These are phyloP conservation scores for Candida maesae DNA, from an alignment of 805 yeast genomes.

Conservation along the genomic window DNA sequence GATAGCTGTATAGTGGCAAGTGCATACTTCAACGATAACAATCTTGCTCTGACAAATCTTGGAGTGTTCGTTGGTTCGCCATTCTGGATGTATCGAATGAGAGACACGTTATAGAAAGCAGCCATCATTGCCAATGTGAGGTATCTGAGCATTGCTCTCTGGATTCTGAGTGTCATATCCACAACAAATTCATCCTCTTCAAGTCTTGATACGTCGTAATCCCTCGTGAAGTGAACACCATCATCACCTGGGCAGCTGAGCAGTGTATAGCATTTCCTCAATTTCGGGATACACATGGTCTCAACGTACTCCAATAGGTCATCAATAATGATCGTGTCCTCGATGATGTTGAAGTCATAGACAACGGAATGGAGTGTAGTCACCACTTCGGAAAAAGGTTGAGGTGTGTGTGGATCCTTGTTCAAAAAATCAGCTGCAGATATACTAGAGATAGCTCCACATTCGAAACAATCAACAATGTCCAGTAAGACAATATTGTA, in stretches of 20 bases:
- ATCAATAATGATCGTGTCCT: constrained; percentile 4
- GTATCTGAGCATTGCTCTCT: constrained; percentile 6
- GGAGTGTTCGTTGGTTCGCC: constrained; percentile 3
- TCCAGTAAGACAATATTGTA: constrained; percentile 8
- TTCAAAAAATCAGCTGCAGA: constrained; percentile 1
- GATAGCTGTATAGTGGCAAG: constrained; percentile 5
- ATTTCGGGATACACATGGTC: constrained; percentile 3
- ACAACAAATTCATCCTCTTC: constrained; percentile 2
- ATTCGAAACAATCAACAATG: constrained; percentile 5
- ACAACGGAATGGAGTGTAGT: constrained; percentile 2
- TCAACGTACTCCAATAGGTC: constrained; percentile 7
- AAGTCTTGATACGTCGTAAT: constrained; percentile 2
- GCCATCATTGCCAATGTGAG: constrained; percentile 5
- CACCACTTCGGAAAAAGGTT: constrained; percentile 1
- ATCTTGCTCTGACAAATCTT: constrained; percentile 1
- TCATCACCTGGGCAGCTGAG: neutral
- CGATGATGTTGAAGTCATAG: constrained; percentile 10
- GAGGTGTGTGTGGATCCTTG: neutral
- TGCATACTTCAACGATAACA: constrained; percentile 7
- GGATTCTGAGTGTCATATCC: constrained; percentile 1
- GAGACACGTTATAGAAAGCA: constrained; percentile 6
- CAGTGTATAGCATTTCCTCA: neutral
- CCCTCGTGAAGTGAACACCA: neutral
- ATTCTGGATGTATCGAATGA: constrained; percentile 1
- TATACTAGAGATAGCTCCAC: constrained; percentile 4